These are phyloP conservation scores for Populus tremula DNA, from an alignment of 345 rosid genomes.

Conservation along the genomic window DNA sequence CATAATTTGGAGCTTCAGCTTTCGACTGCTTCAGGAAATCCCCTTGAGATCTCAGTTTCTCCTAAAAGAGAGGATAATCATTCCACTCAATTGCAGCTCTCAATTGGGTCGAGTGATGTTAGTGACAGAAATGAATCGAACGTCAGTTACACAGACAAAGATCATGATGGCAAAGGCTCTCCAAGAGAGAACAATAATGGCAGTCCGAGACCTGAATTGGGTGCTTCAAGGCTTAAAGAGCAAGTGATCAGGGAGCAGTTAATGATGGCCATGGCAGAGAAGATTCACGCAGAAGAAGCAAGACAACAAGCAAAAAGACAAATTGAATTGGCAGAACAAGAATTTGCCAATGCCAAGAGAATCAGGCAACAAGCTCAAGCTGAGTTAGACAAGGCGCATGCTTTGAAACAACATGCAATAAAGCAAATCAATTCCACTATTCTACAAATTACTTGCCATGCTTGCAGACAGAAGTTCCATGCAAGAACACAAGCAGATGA, in stretches of 20 bases:
- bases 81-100: constrained; percentile 57
- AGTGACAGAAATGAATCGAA: constrained; percentile 29
- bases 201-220: constrained; percentile 20
- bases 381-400: constrained; percentile 65
- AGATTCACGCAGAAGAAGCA: constrained; percentile 55
- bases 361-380: constrained; percentile 77
- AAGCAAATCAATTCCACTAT: constrained; percentile 62
- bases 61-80: constrained; percentile 38
- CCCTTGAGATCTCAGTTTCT: constrained; percentile 21
- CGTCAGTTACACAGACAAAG: constrained; percentile 6
- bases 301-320: constrained; percentile 61
- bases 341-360: constrained; percentile 70
- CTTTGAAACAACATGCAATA: constrained; percentile 56
- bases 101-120: constrained; percentile 51
- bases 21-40: constrained; percentile 35
- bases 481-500: constrained; percentile 37
- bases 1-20: constrained; percentile 73
- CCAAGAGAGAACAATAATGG: constrained; percentile 16
- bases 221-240: constrained; percentile 34
- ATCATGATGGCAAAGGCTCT: constrained; percentile 9
- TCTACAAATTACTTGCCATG: constrained; percentile 68
- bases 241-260: constrained; percentile 36
- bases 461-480: constrained; percentile 66
- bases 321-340: constrained; percentile 77
- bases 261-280: constrained; percentile 59